Percentiles rank a stretch among this genome's conserved stretches.
Evolutionary conservation across 2,329 filamentous ascomycete genomes (phyloP).

Genomic region (Alternaria tenuissima): DNA sequence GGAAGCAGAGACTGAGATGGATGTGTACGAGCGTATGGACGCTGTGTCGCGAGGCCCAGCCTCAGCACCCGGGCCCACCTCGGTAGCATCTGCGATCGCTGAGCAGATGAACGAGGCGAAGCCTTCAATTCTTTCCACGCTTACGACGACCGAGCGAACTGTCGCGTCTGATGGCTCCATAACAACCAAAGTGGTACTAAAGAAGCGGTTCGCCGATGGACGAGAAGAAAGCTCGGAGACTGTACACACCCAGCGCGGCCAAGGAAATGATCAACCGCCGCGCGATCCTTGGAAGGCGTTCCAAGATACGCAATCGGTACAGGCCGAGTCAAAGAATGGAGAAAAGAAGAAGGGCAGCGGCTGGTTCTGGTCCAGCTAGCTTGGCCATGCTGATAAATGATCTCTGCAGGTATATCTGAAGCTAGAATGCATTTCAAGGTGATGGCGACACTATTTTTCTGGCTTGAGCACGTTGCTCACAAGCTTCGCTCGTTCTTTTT

Average conservation of each 20-base stretch:
- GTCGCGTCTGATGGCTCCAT: constrained; percentile 65
- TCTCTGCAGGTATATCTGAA: not conserved
- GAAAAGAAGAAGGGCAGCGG: constrained; percentile 32
- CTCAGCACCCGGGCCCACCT: constrained; percentile 12
- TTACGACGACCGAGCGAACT: constrained; percentile 65
- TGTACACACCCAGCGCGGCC: constrained; percentile 54
- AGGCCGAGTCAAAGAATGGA: constrained; percentile 8
- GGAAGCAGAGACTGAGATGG: constrained; percentile 57
- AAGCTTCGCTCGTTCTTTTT: not conserved
- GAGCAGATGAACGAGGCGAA: constrained; percentile 25
- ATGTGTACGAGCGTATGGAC: constrained; percentile 60
- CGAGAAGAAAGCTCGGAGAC: constrained; percentile 67
- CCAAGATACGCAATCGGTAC: constrained; percentile 16
- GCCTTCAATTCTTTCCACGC: constrained; percentile 60
- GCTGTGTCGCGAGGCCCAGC: not conserved
- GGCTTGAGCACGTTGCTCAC: not conserved
- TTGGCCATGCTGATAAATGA: not conserved
- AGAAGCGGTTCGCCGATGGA: constrained; percentile 67
- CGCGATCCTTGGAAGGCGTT: constrained; percentile 23
- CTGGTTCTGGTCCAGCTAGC: constrained; percentile 45
- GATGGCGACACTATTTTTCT: not conserved
- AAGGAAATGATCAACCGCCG: constrained; percentile 19
- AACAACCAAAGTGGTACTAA: constrained; percentile 65
- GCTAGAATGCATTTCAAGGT: not conserved
- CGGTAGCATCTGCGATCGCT: constrained; percentile 7